Evolutionary conservation across 1,284 basidiomycete species (phyloP).

Genomic region (Cutaneotrichosporon curvatum): DNA sequence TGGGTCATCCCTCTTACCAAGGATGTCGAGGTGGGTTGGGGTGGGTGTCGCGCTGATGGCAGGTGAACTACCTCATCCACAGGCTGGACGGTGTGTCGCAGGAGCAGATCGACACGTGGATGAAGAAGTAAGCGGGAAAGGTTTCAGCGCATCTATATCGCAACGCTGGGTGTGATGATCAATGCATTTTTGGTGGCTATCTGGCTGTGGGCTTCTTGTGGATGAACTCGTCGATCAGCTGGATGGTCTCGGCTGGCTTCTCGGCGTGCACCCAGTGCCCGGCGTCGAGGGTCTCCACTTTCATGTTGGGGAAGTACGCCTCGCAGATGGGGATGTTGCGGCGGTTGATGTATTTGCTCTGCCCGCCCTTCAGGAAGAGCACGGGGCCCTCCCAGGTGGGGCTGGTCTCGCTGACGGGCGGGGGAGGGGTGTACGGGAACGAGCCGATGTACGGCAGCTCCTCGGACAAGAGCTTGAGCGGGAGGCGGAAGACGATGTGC

Average conservation of each 20-base stretch:
- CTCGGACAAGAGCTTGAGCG: constrained; percentile 46
- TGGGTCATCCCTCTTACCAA: constrained; percentile 97
- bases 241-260: constrained; percentile 37
- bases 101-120: constrained; percentile 65
- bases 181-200: too few relatives aligned
- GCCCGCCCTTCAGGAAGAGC: constrained; percentile 52
- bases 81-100: constrained; percentile 73
- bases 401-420: constrained; percentile 20
- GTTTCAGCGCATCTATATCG: too few relatives aligned
- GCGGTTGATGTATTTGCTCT: constrained; percentile 51
- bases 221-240: constrained; percentile 36
- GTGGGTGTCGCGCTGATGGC: not conserved
- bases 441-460: constrained; percentile 50
- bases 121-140: constrained; percentile 13
- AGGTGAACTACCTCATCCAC: constrained; percentile 87
- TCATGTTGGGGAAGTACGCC: constrained; percentile 50
- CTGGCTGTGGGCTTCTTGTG: constrained; percentile 5
- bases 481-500: constrained; percentile 50
- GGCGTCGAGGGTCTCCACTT: constrained; percentile 38
- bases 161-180: too few relatives aligned
- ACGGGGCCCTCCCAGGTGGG: constrained; percentile 48
- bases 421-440: constrained; percentile 51
- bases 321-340: constrained; percentile 49
- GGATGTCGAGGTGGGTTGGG: constrained; percentile 85
- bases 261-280: constrained; percentile 49